Evolutionary conservation across 805 yeast species (phyloP).

Genomic region (Kluyveromyces starmeri): DNA sequence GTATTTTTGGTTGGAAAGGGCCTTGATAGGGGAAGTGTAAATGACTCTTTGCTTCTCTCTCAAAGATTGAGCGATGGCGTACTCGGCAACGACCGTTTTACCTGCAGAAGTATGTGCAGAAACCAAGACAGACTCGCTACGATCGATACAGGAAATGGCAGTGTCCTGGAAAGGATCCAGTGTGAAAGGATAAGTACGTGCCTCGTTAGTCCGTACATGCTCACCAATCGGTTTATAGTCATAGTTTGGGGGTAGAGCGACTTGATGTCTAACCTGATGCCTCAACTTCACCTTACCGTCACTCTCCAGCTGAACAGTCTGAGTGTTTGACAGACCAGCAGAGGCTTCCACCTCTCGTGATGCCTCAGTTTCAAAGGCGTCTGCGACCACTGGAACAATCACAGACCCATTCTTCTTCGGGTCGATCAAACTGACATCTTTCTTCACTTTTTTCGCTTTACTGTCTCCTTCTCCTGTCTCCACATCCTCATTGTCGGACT

Average conservation of each 20-base stretch:
- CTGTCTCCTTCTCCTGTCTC: slow-evolving; percentile 5
- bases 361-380: slow-evolving; percentile 81
- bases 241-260: slow-evolving; percentile 88
- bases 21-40: slow-evolving; percentile 92
- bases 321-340: slow-evolving; percentile 48
- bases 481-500: slow-evolving; percentile 7
- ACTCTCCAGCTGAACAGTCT: slow-evolving; percentile 31
- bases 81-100: slow-evolving; percentile 94
- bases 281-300: slow-evolving; percentile 57
- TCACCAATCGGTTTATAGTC: slow-evolving; percentile 83
- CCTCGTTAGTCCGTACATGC: slow-evolving; percentile 70
- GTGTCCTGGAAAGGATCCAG: slow-evolving; percentile 98
- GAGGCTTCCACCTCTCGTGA: slow-evolving; percentile 82
- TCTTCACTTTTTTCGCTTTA: slow-evolving; percentile 19
- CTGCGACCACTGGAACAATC: slow-evolving; percentile 70
- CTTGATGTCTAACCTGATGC: slow-evolving; percentile 97
- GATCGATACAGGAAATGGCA: slow-evolving; percentile 89
- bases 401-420: slow-evolving; percentile 37
- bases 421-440: slow-evolving; percentile 23
- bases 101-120: slow-evolving; percentile 98
- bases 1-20: slow-evolving; percentile 87
- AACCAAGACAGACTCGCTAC: slow-evolving; percentile 88
- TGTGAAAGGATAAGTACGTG: slow-evolving; percentile 84
- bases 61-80: slow-evolving; percentile 92
- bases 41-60: slow-evolving; percentile 88